A percentile compares a stretch with the other conserved stretches of the same genome.
phyloP scores from a whole-genome alignment of 805 yeast genomes.

The Wickerhamomyces tratensis region DNA sequence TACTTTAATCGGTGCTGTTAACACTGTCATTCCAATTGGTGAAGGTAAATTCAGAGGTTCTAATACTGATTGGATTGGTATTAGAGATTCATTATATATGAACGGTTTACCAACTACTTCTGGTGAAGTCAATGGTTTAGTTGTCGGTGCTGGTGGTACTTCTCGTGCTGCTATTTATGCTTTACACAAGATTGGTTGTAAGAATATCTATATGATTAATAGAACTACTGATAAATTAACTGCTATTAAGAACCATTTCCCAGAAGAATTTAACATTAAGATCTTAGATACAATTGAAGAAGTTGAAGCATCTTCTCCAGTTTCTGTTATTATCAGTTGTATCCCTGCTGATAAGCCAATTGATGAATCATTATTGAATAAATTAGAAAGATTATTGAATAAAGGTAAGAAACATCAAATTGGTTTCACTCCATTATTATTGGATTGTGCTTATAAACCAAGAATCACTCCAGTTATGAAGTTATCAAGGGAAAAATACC shows the following conservation, averaged over 20 bases:
- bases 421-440: conserved; percentile 43
- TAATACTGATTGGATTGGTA: conserved; percentile 95
- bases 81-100: conserved; percentile 52
- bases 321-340: conserved; percentile 65
- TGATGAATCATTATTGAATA: conserved; percentile 38
- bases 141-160: conserved; percentile 97
- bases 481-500: conserved; percentile 48
- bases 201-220: conserved; percentile 67
- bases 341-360: conserved; percentile 76
- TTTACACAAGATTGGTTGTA: conserved; percentile 67
- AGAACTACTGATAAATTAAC: conserved; percentile 62
- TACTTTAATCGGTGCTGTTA: conserved; percentile 81
- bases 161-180: conserved; percentile 93
- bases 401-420: conserved; percentile 25
- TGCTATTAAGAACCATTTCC: conserved; percentile 52
- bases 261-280: conserved; percentile 46
- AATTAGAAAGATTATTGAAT: conserved; percentile 36
- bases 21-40: conserved; percentile 60
- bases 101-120: conserved; percentile 46
- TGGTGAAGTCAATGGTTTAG: conserved; percentile 46
- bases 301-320: conserved; percentile 27
- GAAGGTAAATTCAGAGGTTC: conserved; percentile 57
- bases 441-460: conserved; percentile 96
- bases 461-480: conserved; percentile 78
- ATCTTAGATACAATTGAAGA: conserved; percentile 41